These are phyloP conservation scores for Coniochaeta pulveracea DNA, from an alignment of 2,329 filamentous ascomycete species.

Conservation along the genomic window DNA sequence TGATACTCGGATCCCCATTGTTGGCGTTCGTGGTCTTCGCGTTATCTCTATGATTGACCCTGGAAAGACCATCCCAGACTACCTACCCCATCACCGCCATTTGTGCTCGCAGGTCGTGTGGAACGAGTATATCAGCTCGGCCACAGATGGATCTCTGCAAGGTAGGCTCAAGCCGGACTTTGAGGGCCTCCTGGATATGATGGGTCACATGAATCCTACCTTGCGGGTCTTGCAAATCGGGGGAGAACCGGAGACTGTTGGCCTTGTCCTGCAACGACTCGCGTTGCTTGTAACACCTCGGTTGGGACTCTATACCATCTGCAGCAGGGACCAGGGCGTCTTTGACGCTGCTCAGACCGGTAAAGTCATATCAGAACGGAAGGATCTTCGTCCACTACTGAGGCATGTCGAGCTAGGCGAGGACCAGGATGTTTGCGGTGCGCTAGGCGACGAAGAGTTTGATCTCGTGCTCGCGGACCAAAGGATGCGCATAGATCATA, in stretches of 20 bases:
- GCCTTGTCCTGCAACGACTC: conserved; percentile 14
- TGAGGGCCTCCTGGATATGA: conserved; percentile 14
- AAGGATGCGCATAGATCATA: not conserved
- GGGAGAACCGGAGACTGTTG: conserved; percentile 10
- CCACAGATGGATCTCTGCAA: conserved; percentile 9
- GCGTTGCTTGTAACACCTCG: conserved; percentile 1
- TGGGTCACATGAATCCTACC: conserved; percentile 27
- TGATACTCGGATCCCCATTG: conserved; percentile 18
- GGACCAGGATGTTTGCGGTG: conserved; percentile 4
- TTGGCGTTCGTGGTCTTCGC: conserved; percentile 32
- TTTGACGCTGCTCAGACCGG: not conserved
- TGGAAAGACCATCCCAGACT: conserved; percentile 18
- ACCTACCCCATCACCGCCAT: conserved; percentile 35
- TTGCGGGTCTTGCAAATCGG: conserved; percentile 28
- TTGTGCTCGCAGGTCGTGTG: conserved; percentile 37
- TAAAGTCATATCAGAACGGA: too few species aligned
- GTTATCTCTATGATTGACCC: conserved; percentile 25
- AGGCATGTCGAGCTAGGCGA: not conserved
- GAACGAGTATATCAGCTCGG: conserved; percentile 27
- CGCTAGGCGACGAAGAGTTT: conserved; percentile 1
- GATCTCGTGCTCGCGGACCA: not conserved
- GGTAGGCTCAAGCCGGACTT: conserved; percentile 1
- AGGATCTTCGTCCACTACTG: not conserved
- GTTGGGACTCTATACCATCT: not conserved
- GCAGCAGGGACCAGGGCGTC: not conserved